These are phyloP conservation scores for Brassica balearica DNA, from an alignment of 441 rosid species.

Conservation along the genomic window DNA sequence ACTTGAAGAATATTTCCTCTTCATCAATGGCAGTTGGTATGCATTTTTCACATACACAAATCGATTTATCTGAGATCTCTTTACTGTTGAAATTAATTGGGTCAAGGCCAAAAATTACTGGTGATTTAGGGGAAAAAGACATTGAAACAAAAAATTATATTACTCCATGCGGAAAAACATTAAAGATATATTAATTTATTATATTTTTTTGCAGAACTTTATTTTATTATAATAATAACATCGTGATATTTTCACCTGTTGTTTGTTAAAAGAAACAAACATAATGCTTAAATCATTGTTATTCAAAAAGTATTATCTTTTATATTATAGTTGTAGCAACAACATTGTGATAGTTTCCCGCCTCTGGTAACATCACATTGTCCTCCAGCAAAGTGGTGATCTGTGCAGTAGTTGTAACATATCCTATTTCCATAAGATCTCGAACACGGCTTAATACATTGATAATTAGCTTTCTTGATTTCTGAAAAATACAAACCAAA, in stretches of 20 bases:
- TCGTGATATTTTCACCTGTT: background rate
- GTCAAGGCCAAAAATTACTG: too few relatives aligned
- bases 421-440: background rate
- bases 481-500: background rate
- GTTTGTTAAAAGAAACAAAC: background rate
- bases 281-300: background rate
- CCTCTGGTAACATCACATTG: background rate
- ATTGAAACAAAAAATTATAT: too few relatives aligned
- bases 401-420: background rate
- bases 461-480: background rate
- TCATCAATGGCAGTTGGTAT: too few relatives aligned
- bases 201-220: too few relatives aligned
- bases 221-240: background rate
- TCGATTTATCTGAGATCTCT: too few relatives aligned
- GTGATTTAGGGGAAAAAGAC: too few relatives aligned
- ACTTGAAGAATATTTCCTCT: too few relatives aligned
- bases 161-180: too few relatives aligned
- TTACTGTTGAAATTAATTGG: too few relatives aligned
- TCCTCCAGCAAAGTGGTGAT: background rate
- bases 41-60: too few relatives aligned
- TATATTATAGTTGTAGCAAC: background rate
- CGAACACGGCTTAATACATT: background rate
- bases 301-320: background rate
- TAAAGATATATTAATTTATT: too few relatives aligned
- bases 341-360: conserved; percentile 1